Evolutionary conservation across 257 asterid species (phyloP).

Genomic region (Rehmannia glutinosa): DNA sequence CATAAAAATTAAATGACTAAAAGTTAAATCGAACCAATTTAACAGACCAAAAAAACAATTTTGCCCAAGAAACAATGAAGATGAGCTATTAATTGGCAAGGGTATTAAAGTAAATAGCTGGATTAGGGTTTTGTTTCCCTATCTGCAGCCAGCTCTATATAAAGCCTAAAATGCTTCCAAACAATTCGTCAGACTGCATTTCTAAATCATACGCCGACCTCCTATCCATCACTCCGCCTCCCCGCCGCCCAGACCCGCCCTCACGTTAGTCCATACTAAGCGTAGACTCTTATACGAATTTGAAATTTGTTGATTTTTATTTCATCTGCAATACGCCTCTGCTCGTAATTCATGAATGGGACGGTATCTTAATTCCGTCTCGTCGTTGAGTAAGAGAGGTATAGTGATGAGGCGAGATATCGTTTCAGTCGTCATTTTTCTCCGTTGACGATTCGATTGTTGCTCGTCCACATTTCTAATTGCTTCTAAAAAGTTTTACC

Average conservation of each 20-base stretch:
- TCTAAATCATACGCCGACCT: neutral
- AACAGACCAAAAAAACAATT: no score
- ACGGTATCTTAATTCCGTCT: constrained; percentile 31
- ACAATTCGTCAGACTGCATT: neutral
- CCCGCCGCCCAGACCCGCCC: no score
- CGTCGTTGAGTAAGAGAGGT: constrained; percentile 45
- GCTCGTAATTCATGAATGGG: constrained; percentile 21
- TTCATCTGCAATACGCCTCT: constrained; percentile 9
- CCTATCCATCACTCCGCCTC: neutral
- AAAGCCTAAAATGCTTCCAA: neutral
- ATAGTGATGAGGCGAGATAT: constrained; percentile 73
- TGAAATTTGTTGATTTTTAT: neutral
- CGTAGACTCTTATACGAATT: no score
- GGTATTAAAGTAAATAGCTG: constrained; percentile 15
- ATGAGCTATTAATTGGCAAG: no score
- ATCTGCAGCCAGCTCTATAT: constrained; percentile 14
- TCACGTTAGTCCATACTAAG: no score
- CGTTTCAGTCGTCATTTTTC: constrained; percentile 77
- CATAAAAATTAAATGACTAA: no score
- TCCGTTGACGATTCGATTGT: constrained; percentile 79
- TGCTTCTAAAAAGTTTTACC: no score
- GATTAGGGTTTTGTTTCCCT: constrained; percentile 17
- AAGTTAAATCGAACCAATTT: no score
- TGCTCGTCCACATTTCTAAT: constrained; percentile 87
- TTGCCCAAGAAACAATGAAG: no score